Base-by-base conservation (phyloP, 371 early-diverging fungal species). In the Rhizopus microsporus region DNA sequence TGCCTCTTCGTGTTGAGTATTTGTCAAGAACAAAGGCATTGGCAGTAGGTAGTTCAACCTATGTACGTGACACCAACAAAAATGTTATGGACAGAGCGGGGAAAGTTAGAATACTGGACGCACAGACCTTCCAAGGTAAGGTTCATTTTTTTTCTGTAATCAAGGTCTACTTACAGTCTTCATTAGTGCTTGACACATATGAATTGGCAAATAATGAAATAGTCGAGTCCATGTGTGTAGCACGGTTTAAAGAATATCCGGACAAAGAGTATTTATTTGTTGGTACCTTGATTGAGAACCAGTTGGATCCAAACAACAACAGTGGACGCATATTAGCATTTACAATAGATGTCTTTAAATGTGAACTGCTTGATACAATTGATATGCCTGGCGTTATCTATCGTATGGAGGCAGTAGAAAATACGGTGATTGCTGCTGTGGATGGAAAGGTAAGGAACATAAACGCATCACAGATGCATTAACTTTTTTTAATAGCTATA, bases 51-150 rank as follows among this genome's bases (percentile, higher is more conserved):
- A 80, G 88, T 0, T 54, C 77, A 1, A 57, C n/a, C 54, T 32
- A 44, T 63, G 16, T 45, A 57, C 10, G 64, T 46, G 15, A 68
- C 4, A 56, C 60, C 8, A 76, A 55, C 38, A 82, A 72, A 7
- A 74, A 67, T 32, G 74, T 75, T 40, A 56, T 62, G 0, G 84
- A 84, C 32, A 35, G 40, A 45, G 52, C 62, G 12, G 83, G 83
- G 1, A 80, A 74, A 48, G 48, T 95, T 35, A 77, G 83, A 4
- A 66, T 94, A 2, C 62, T 91, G 6, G 93, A 93, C 56, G 89
- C 88, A 49, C 78, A 81, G 53, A 81, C 86, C 0, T 89, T 88
- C 74, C 88, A 91, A 54, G 64, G 91, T 87, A 76, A 68, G 71
- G 29, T 46, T 35, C 34, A 33, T 3, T 2, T 10, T 13, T 17